Percentiles rank a stretch among this genome's conserved stretches.
Conservation (phyloP, 148 eudicot species). For the Rhododendron molle region DNA sequence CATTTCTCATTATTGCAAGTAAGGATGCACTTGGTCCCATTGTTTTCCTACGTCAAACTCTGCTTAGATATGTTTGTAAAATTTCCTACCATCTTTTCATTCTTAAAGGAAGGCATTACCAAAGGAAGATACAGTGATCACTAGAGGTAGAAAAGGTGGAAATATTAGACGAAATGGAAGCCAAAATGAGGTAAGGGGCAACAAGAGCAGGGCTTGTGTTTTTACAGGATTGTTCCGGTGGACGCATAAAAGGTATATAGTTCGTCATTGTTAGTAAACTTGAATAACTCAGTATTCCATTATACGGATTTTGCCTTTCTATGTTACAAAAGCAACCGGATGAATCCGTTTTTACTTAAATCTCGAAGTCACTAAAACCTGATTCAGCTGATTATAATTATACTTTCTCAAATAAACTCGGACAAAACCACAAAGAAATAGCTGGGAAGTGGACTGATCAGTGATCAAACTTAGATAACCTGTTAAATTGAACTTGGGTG, state of each 20-base stretch:
- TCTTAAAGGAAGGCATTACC: background rate
- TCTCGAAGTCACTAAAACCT: too few species aligned
- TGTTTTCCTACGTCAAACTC: background rate
- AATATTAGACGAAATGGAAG: background rate
- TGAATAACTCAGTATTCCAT: background rate
- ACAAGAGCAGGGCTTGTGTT: background rate
- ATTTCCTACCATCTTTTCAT: background rate
- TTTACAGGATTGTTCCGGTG: background rate
- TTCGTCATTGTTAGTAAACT: background rate
- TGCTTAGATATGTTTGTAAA: background rate
- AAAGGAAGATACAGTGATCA: background rate
- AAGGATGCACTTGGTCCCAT: background rate
- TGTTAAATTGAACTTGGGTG: background rate
- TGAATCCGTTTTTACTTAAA: too few species aligned
- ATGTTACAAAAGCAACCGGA: background rate
- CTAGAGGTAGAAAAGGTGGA: background rate
- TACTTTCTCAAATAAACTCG: background rate
- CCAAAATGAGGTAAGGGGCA: background rate
- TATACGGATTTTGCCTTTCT: background rate
- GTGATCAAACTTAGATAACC: background rate
- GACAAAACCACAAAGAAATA: background rate
- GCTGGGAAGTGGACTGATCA: background rate
- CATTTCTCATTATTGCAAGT: background rate
- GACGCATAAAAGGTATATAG: background rate
- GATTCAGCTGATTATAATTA: background rate